These are phyloP conservation scores for Hydnomerulius pinastri DNA, from an alignment of 768 basidiomycete species.

Conservation along the genomic window DNA sequence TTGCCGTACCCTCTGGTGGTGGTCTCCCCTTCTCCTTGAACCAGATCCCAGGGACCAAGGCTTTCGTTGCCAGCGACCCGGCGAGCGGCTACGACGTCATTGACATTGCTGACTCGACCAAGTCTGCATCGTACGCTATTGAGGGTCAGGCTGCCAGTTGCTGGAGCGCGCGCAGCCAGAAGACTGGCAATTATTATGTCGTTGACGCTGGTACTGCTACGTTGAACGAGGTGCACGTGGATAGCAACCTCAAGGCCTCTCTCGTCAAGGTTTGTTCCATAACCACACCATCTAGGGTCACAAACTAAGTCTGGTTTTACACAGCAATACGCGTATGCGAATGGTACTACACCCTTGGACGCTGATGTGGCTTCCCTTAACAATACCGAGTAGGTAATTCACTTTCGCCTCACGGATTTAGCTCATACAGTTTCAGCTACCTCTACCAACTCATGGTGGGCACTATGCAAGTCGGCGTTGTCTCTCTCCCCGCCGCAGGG, in stretches of 20 bases:
- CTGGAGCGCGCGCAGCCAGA: not conserved
- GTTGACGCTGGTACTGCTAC: constrained; percentile 24
- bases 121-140: constrained; percentile 31
- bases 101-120: constrained; percentile 27
- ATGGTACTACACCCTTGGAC: constrained; percentile 40
- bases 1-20: constrained; percentile 42
- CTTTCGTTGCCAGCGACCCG: constrained; percentile 21
- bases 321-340: constrained; percentile 43
- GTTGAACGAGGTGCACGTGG: constrained; percentile 48
- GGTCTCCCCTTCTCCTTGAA: constrained; percentile 51
- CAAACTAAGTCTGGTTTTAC: not conserved
- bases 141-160: constrained; percentile 25
- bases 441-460: not conserved
- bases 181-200: constrained; percentile 15
- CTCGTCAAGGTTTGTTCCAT: constrained; percentile 41
- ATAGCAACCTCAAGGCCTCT: constrained; percentile 44
- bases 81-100: constrained; percentile 31
- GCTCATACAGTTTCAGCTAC: not conserved
- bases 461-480: not conserved
- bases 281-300: not conserved
- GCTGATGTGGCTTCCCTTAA: constrained; percentile 41
- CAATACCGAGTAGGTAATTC: constrained; percentile 36
- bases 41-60: constrained; percentile 7
- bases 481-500: not conserved
- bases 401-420: not conserved